A percentile compares a stretch with the other conserved stretches of the same genome.
Evolutionary conservation across 2,329 filamentous ascomycete species (phyloP).

Genomic region (Hypoxylon sp.): DNA sequence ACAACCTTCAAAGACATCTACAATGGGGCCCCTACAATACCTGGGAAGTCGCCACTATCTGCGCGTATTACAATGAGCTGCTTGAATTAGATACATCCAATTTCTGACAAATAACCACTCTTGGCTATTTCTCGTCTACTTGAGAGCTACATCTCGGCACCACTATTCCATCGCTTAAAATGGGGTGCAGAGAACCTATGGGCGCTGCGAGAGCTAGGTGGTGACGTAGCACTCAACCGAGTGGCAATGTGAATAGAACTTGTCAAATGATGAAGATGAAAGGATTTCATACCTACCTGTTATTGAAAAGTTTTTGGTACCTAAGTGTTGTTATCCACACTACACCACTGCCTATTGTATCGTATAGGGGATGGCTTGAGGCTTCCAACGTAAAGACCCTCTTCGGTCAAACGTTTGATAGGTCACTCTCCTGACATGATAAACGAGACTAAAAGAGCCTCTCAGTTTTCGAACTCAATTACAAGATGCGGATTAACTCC

Average conservation of each 20-base stretch:
- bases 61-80: background rate
- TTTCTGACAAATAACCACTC: background rate
- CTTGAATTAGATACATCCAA: background rate
- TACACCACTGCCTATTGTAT: background rate
- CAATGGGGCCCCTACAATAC: too few species aligned
- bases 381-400: background rate
- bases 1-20: background rate
- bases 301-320: background rate
- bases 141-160: background rate
- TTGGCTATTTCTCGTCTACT: background rate
- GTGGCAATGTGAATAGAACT: background rate
- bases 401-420: too few species aligned
- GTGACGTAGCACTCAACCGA: background rate
- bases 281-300: background rate
- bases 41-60: background rate
- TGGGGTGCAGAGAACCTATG: background rate
- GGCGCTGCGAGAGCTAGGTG: background rate
- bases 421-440: too few species aligned
- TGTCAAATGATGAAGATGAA: background rate
- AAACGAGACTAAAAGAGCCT: too few species aligned
- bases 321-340: background rate
- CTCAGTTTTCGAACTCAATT: too few species aligned
- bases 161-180: background rate
- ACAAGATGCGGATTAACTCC: too few species aligned
- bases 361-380: background rate